These are phyloP conservation scores for Eucalyptus curtisii DNA, from an alignment of 345 rosid species.

Conservation along the genomic window DNA sequence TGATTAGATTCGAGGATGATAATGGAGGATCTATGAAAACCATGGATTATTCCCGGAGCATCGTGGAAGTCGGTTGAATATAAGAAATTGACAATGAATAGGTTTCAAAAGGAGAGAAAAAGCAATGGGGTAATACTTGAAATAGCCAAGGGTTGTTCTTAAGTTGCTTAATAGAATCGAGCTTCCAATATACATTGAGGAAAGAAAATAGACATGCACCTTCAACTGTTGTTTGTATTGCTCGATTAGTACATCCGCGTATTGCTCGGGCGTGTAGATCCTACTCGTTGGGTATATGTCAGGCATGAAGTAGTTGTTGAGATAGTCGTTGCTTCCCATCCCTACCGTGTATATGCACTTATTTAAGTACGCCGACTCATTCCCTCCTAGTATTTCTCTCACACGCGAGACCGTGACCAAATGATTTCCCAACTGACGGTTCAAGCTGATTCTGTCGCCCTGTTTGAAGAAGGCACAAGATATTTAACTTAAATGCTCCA, in stretches of 20 bases:
- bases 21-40: background rate
- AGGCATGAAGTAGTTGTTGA: slow-evolving; percentile 41
- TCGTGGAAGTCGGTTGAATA: background rate
- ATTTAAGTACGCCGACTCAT: slow-evolving; percentile 4
- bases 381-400: background rate
- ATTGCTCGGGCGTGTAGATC: background rate
- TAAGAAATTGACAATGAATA: background rate
- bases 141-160: background rate
- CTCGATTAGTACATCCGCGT: background rate
- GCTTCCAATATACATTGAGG: background rate
- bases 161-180: background rate
- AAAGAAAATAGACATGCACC: background rate
- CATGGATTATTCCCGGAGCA: background rate
- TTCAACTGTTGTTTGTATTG: background rate
- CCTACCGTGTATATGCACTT: slow-evolving; percentile 28
- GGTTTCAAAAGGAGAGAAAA: background rate
- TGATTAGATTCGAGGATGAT: background rate
- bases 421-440: slow-evolving; percentile 31
- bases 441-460: slow-evolving; percentile 31
- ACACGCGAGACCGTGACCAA: slow-evolving; percentile 1
- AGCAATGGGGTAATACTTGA: background rate
- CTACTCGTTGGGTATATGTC: background rate
- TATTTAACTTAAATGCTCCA: background rate
- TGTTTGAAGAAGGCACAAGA: background rate
- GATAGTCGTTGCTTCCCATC: slow-evolving; percentile 39